Percentiles rank a stretch among this genome's conserved stretches.
Conservation (phyloP, 176 grass and related monocot species). For the Phyllostachys edulis region DNA sequence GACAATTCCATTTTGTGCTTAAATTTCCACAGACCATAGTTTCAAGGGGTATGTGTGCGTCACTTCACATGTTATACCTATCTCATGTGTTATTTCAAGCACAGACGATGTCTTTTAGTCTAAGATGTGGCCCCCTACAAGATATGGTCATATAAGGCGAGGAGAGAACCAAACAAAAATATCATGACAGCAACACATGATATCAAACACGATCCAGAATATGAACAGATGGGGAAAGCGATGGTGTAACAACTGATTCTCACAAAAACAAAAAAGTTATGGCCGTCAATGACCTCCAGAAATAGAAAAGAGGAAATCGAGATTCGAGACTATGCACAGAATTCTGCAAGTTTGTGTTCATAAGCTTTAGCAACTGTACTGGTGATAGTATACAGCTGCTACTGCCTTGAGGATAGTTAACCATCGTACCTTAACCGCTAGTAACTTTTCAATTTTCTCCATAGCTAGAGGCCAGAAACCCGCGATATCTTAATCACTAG, state of each 20-base stretch:
- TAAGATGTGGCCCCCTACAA: slow-evolving; percentile 27
- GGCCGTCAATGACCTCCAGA: neutral
- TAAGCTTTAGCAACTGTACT: neutral
- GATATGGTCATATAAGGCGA: slow-evolving; percentile 26
- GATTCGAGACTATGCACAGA: neutral
- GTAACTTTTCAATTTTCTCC: neutral
- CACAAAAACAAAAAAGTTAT: neutral
- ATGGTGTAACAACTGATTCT: slow-evolving; percentile 2
- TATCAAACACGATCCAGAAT: slow-evolving; percentile 28
- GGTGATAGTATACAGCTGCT: neutral
- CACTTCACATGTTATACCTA: neutral
- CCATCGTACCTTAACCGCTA: neutral
- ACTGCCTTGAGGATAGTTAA: neutral
- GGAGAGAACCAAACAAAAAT: slow-evolving; percentile 26
- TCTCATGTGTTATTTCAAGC: slow-evolving; percentile 1
- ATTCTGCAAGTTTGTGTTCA: neutral
- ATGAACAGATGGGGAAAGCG: slow-evolving; percentile 14
- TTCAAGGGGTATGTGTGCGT: neutral
- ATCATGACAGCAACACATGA: slow-evolving; percentile 20
- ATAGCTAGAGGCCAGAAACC: neutral
- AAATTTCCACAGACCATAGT: neutral
- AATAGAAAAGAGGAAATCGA: neutral
- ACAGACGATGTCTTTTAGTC: neutral
- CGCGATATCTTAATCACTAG: neutral
- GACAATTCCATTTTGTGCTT: neutral